Evolutionary conservation across 352 stramenopile species (phyloP), one percentile per base, ranked within the genome.

Genomic region (Pythium brassicae): DNA sequence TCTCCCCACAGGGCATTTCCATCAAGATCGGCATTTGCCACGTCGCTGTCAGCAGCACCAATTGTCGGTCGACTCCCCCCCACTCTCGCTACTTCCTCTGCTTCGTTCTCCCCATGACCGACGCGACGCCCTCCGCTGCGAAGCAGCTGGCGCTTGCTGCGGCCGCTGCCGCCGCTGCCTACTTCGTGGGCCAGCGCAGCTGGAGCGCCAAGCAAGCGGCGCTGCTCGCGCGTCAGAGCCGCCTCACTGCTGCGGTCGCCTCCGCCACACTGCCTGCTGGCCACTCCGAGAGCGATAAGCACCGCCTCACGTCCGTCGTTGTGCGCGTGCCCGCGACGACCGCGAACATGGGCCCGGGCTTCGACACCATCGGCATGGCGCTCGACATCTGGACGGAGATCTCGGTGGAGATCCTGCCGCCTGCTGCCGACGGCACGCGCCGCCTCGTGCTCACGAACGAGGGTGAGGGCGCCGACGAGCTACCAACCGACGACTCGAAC

Each of bases 331-430:
- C 97, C 14, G 97, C 97, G 20, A 99, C 95, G 53, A 98, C 96
- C 6, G 97, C 97, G 55, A 99, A 99, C 77, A 94, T 99, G 85
- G 97, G 97, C 1, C 96, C 97, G 2, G 97, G 97, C 58, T 99
- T 97, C 62, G 97, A 99, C 71, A 99, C 94, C 53, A 97, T 99
- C 65, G 97, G 95, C 45, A 97, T 99, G 86, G 96, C 96, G 14
- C 87, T 99, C 26, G 97, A 99, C 78, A 97, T 99, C 58, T 99
- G 97, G 97, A 98, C 90, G 22, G 97, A 99, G 79, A 96, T 99
- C 39, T 98, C 96, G 22, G 96, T 98, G 6, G 81, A 96, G 65
- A 78, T 98, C 22, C 59, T 87, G 67, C 55, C 68, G 25, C 67
- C 71, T 5, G 62, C 65, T 11, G 61, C 59, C 42, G 56, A 54